Percentiles rank a stretch among this genome's conserved stretches.
These are phyloP conservation scores for Geosmithia putterillii DNA, from an alignment of 2,329 filamentous ascomycete species.

Conservation along the genomic window DNA sequence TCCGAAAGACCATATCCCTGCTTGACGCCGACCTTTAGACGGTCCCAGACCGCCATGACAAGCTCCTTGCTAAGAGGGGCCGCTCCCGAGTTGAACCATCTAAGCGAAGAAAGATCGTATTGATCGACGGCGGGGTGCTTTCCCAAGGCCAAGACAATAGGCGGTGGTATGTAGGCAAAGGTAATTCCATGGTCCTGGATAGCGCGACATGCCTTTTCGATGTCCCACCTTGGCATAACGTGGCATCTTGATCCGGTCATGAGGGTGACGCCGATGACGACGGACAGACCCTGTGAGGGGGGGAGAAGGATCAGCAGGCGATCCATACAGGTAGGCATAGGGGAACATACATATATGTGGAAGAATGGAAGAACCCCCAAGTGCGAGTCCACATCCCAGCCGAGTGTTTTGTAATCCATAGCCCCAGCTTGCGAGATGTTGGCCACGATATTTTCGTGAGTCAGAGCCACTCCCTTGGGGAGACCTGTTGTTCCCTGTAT, in stretches of 20 bases:
- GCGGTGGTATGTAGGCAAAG: slow-evolving; percentile 73
- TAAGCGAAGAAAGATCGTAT: slow-evolving; percentile 68
- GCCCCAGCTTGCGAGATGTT: slow-evolving; percentile 49
- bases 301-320: not conserved
- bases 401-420: slow-evolving; percentile 40
- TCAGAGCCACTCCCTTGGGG: slow-evolving; percentile 84
- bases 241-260: slow-evolving; percentile 59
- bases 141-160: slow-evolving; percentile 66
- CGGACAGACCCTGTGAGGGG: slow-evolving; percentile 14
- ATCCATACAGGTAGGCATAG: not conserved
- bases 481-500: slow-evolving; percentile 67
- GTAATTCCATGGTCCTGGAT: slow-evolving; percentile 67
- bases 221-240: slow-evolving; percentile 63
- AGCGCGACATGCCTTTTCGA: slow-evolving; percentile 64
- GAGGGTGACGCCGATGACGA: slow-evolving; percentile 15
- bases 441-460: slow-evolving; percentile 69
- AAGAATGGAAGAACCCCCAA: slow-evolving; percentile 80
- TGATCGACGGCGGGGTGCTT: slow-evolving; percentile 69
- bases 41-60: slow-evolving; percentile 60
- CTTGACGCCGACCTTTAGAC: slow-evolving; percentile 71
- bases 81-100: slow-evolving; percentile 79
- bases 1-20: slow-evolving; percentile 89
- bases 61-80: slow-evolving; percentile 75
- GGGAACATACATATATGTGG: slow-evolving; percentile 35
- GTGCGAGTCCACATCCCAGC: slow-evolving; percentile 56